A percentile compares a stretch with the other conserved stretches of the same genome.
These are phyloP conservation scores for Fraxinus velutina DNA, from an alignment of 305 asterid genomes.

Conservation along the genomic window DNA sequence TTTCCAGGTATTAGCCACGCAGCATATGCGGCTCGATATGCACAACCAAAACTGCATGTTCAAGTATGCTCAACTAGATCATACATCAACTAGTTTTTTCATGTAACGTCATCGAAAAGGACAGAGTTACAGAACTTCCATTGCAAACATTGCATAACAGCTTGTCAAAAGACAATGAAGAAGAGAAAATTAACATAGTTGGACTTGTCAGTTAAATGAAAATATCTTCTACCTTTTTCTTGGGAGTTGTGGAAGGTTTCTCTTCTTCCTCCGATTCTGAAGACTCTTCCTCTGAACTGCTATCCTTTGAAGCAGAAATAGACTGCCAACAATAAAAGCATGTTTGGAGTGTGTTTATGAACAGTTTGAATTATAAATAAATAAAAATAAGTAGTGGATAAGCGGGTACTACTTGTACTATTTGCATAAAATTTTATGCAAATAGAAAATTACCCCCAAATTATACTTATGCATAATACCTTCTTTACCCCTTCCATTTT, in stretches of 20 bases:
- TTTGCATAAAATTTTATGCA: not conserved
- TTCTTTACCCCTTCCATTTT: constrained; percentile 15
- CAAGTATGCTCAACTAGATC: not conserved
- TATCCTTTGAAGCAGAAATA: constrained; percentile 21
- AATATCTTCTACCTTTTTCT: constrained; percentile 40
- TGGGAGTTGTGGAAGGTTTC: constrained; percentile 34
- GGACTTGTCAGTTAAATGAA: not conserved
- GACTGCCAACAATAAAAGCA: constrained; percentile 19
- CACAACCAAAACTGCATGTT: not conserved
- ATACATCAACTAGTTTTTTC: not conserved
- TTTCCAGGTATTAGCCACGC: not conserved
- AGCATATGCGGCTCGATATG: not conserved
- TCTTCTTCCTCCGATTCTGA: constrained; percentile 38
- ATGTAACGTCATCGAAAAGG: not conserved
- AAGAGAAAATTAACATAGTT: not conserved
- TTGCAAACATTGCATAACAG: not conserved
- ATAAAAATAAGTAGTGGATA: not conserved
- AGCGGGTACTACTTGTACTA: not conserved
- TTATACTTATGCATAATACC: not conserved
- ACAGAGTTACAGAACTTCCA: not conserved
- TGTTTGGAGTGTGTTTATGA: not conserved
- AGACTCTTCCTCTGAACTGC: constrained; percentile 39
- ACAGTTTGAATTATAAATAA: not conserved
- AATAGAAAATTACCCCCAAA: not conserved
- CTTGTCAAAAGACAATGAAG: not conserved